Percentiles rank a stretch among this genome's conserved stretches.
These are phyloP conservation scores for Decorospora gaudefroyi DNA, from an alignment of 2,329 filamentous ascomycete genomes.

Conservation along the genomic window DNA sequence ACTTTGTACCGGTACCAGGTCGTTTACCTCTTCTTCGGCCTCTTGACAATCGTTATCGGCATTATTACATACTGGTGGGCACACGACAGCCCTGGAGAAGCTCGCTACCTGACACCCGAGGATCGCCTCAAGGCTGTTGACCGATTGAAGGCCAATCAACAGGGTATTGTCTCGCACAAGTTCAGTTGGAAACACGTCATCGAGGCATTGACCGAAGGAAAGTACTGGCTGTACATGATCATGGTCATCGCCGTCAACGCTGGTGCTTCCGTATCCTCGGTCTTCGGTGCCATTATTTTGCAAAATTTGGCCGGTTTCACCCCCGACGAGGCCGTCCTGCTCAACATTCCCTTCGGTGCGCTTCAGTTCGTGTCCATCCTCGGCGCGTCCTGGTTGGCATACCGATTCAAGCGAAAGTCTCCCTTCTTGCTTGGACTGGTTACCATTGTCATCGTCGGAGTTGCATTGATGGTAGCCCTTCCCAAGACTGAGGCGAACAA, in stretches of 20 bases:
- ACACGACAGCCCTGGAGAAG: conserved; percentile 63
- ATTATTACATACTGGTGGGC: conserved; percentile 50
- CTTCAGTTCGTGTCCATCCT: conserved; percentile 31
- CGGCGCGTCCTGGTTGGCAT: conserved; percentile 59
- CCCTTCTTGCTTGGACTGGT: conserved; percentile 50
- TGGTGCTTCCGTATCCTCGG: conserved; percentile 59
- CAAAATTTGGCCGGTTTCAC: conserved; percentile 64
- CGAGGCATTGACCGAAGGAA: conserved; percentile 59
- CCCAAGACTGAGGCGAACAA: conserved; percentile 51
- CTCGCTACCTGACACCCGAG: conserved; percentile 63
- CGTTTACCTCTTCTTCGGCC: conserved; percentile 52
- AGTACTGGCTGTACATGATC: conserved; percentile 55
- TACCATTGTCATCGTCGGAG: conserved; percentile 64
- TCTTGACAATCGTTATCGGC: conserved; percentile 49
- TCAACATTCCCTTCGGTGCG: conserved; percentile 58
- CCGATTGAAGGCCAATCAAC: conserved; percentile 72
- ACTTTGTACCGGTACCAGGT: conserved; percentile 67
- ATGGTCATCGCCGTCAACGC: conserved; percentile 33
- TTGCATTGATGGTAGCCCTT: conserved; percentile 59
- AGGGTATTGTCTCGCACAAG: conserved; percentile 69
- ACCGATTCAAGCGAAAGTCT: conserved; percentile 63
- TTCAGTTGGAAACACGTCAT: conserved; percentile 68
- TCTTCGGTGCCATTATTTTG: conserved; percentile 62
- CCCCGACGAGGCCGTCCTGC: conserved; percentile 61
- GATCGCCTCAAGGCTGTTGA: conserved; percentile 72